These are phyloP conservation scores for Ophiostoma australiae DNA, from an alignment of 2,329 filamentous ascomycete genomes.

Conservation along the genomic window DNA sequence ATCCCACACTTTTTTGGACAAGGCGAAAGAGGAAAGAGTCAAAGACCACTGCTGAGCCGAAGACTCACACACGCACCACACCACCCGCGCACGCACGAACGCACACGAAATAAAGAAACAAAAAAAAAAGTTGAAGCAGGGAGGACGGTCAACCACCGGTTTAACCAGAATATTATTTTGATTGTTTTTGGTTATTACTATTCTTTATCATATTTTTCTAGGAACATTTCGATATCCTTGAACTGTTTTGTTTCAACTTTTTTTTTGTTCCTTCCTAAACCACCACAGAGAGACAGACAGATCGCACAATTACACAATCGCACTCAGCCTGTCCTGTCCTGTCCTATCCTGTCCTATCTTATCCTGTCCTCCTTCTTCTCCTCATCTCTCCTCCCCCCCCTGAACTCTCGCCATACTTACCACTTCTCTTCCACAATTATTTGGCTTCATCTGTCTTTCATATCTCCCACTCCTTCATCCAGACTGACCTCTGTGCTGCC, in stretches of 20 bases:
- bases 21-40: constrained; percentile 13
- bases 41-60: constrained; percentile 3
- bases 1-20: constrained; percentile 17
- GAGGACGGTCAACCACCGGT: not conserved
- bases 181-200: not conserved
- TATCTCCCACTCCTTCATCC: not conserved
- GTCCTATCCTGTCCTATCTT: not conserved
- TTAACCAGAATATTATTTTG: not conserved
- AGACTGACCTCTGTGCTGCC: not conserved
- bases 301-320: constrained; percentile 15
- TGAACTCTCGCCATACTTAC: not conserved
- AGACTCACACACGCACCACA: constrained; percentile 9
- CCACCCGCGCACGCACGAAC: constrained; percentile 1
- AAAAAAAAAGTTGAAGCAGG: constrained; percentile 1
- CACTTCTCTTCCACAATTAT: not conserved
- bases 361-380: not conserved
- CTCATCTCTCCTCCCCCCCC: constrained; percentile 1
- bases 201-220: not conserved
- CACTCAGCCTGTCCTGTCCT: constrained; percentile 1
- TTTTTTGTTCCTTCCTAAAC: constrained; percentile 13
- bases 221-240: not conserved
- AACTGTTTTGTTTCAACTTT: constrained; percentile 7
- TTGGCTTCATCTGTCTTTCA: not conserved
- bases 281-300: constrained; percentile 6
- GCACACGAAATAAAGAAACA: constrained; percentile 13